Base-by-base conservation (phyloP, 768 basidiomycete species). In the Neoboletus magnificus region DNA sequence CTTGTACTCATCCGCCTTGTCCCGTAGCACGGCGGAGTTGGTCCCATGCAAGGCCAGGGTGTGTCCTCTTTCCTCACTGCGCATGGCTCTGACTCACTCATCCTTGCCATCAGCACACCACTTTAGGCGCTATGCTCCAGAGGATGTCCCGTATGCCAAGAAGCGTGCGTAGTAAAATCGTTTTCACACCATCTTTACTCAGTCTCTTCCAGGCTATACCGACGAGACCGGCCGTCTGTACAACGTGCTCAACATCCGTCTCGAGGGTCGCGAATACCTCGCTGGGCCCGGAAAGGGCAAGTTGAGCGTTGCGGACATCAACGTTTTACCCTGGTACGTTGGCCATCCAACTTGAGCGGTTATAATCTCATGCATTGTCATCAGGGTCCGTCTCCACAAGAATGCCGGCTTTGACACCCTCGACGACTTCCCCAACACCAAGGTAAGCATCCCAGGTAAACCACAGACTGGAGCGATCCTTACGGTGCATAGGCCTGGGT, bases 31-130 rank as follows among this genome's bases (percentile, higher is more conserved):
- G 90, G 88, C 1, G 90, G 87, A 25, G 71, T 91, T 23, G 90
- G 89, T 27, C 90, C 91, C n/a, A 93, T 92, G 89, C 89, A 93
- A 76, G 88, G 89, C 30, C 88, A 91, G 74, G 68, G 72, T 69
- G 46, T 32, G 50, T 32, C 18, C 1, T 16, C 33, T 50, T 52
- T 27, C 2, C 7, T 25, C 39, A 10, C 6, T 13, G 6, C 1
- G 11, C 18, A n/a, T 33, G 59, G 66, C 69, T 52, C 30, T n/a
- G 5, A 43, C 52, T 47, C 15, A 23, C 41, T 22, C 29, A 40
- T 43, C 18, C 25, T 33, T 18, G 25, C 9, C 25, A 15, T 51
- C 64, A 82, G 85, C 87, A 12, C 81, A 84, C 66, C 87, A 91
- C 73, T 94, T 93, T 74, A 76, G 73, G 51, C 69, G 71, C n/a